Conservation (phyloP, 2,329 filamentous ascomycete species). For the Rhynchosporium graminicola region DNA sequence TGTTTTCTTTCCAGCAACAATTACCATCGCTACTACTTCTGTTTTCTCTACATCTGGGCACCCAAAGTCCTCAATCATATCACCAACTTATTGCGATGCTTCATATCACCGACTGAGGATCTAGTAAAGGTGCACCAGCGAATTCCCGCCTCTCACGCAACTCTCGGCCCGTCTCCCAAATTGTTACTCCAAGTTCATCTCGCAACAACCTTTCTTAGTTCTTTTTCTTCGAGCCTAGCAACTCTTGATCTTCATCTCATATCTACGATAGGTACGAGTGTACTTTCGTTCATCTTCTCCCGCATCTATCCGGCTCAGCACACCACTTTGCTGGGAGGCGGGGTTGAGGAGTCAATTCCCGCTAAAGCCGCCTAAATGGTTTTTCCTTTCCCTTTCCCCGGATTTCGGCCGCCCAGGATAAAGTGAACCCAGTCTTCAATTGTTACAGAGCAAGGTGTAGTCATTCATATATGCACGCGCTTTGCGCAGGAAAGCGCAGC, state of each 20-base stretch:
- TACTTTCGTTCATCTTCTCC: slow-evolving; percentile 5
- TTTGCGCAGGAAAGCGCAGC: slow-evolving; percentile 13
- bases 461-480: slow-evolving; percentile 1
- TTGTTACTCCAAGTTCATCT: slow-evolving; percentile 13
- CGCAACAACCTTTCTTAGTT: slow-evolving; percentile 12
- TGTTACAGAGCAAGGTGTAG: slow-evolving; percentile 1
- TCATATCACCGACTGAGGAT: slow-evolving; percentile 3
- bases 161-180: slow-evolving; percentile 17
- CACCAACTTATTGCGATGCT: not conserved
- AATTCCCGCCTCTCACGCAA: not conserved
- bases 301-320: slow-evolving; percentile 16
- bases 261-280: slow-evolving; percentile 11
- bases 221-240: slow-evolving; percentile 6
- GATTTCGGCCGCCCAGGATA: slow-evolving; percentile 23
- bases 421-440: not conserved
- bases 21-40: slow-evolving; percentile 16
- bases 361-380: slow-evolving; percentile 23
- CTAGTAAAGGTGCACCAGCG: slow-evolving; percentile 2
- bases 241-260: slow-evolving; percentile 6
- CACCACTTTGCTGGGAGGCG: not conserved
- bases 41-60: not conserved
- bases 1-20: slow-evolving; percentile 3
- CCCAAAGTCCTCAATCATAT: not conserved
- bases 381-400: slow-evolving; percentile 22
- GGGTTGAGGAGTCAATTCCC: slow-evolving; percentile 11